Evolutionary conservation across 805 yeast species (phyloP), one percentile per base, ranked within the genome.

Genomic region (Pichia ethanolica): DNA sequence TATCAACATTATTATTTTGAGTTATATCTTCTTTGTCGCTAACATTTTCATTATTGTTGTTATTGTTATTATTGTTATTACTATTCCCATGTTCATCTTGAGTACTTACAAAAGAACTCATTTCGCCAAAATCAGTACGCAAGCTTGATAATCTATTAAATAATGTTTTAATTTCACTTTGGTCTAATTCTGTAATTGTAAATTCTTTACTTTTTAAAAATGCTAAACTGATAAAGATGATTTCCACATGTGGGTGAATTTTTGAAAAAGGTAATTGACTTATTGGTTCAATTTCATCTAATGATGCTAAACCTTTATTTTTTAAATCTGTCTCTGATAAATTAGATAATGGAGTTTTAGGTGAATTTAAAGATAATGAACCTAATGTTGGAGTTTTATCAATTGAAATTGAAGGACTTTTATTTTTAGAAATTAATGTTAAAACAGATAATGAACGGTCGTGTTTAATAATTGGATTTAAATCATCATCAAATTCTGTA

Each of bases 161-260:
- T 55, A 81, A 81, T 61, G 89, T 95, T 37, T 89, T 73, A 42
- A 89, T 87, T 66, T 90, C 98, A 54, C 86, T 82, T 62, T 88
- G 95, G 60, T 90, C 98, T 55, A 89, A 81, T 62, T 90, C 97
- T 55, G 87, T 74, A 48, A 90, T 72, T 38, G 85, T 80, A 56
- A 80, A 79, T 57, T 86, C 90, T 64, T 84, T 83, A 46, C 91
- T 82, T 65, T 87, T 87, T 55, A 90, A 70, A 38, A 90, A 77
- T 1, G 97, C 87, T 44, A 89, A 70, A 44, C 87, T 81, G 3
- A 86, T 77, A 60, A 89, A 90, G 1, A 86, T 67, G 35, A 89
- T 73, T 67, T 86, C 89, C 33, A 83, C 73, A 60, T 88, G 95
- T 1, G 89, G 85, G 60, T 85, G 87, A 26, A 86, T 67, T 45